phyloP scores from a whole-genome alignment of 2,329 filamentous ascomycete species.

The Nemania bipapillata region DNA sequence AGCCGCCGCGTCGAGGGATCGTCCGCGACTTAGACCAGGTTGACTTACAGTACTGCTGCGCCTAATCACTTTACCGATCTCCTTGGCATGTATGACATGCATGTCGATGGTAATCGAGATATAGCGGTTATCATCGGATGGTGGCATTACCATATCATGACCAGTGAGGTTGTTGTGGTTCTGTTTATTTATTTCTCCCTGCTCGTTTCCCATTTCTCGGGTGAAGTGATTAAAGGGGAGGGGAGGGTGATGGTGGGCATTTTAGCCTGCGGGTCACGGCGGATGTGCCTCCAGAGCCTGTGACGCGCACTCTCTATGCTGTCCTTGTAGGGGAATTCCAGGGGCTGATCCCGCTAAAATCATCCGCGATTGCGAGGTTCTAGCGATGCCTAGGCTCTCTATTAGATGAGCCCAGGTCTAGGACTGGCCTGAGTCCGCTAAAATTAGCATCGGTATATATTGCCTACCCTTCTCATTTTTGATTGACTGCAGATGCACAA shows the following conservation, averaged over 20 bases:
- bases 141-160: background rate
- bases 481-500: constrained; percentile 30
- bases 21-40: background rate
- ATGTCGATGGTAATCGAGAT: background rate
- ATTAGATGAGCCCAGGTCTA: constrained; percentile 26
- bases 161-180: background rate
- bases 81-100: constrained; percentile 15
- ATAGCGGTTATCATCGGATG: constrained; percentile 22
- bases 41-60: background rate
- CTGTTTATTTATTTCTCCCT: constrained; percentile 7
- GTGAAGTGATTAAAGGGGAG: constrained; percentile 9
- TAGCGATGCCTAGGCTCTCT: constrained; percentile 20
- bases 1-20: background rate
- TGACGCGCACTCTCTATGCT: background rate
- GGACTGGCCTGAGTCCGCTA: constrained; percentile 28
- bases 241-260: constrained; percentile 8
- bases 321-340: constrained; percentile 30
- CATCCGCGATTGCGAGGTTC: constrained; percentile 5
- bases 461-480: constrained; percentile 27
- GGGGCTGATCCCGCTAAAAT: constrained; percentile 31
- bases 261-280: constrained; percentile 45
- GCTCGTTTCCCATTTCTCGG: constrained; percentile 21
- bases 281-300: constrained; percentile 39
- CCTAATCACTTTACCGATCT: background rate
- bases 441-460: constrained; percentile 39